Conservation (phyloP, 2,329 filamentous ascomycete species). For the Neurospora crassa region DNA sequence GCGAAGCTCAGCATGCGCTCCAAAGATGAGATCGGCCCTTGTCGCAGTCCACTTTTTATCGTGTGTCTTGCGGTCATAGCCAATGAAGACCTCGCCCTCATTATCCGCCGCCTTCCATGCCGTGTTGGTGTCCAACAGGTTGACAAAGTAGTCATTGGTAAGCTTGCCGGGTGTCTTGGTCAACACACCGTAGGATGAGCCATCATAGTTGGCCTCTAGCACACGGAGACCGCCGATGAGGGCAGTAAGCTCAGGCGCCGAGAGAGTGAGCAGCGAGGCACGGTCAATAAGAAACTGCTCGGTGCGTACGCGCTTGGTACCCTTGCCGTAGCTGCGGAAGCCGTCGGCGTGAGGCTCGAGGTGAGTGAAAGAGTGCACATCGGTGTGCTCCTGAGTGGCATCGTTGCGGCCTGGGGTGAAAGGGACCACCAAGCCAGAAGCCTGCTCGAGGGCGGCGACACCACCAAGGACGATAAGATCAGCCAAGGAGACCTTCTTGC, state of each 20-base stretch:
- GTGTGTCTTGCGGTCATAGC: constrained; percentile 57
- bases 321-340: constrained; percentile 70
- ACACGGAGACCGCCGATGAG: constrained; percentile 64
- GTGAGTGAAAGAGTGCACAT: constrained; percentile 51
- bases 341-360: constrained; percentile 64
- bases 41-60: constrained; percentile 61
- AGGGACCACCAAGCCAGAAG: constrained; percentile 51
- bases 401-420: constrained; percentile 67
- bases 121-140: constrained; percentile 59
- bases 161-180: constrained; percentile 58
- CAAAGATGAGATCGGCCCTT: constrained; percentile 60
- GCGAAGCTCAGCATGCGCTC: constrained; percentile 62
- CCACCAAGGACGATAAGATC: constrained; percentile 73
- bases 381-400: constrained; percentile 63
- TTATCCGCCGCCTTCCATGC: constrained; percentile 49
- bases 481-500: constrained; percentile 68
- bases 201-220: constrained; percentile 62
- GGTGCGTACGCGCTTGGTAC: constrained; percentile 47
- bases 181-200: constrained; percentile 56
- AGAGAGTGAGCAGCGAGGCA: constrained; percentile 60
- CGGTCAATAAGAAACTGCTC: constrained; percentile 66
- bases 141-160: constrained; percentile 76
- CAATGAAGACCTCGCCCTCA: constrained; percentile 52
- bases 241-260: constrained; percentile 61
- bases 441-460: constrained; percentile 62